Percentiles rank a stretch among this genome's conserved stretches.
Conservation (phyloP, 371 early-diverging fungal species). For the Saksenaea oblongispora region DNA sequence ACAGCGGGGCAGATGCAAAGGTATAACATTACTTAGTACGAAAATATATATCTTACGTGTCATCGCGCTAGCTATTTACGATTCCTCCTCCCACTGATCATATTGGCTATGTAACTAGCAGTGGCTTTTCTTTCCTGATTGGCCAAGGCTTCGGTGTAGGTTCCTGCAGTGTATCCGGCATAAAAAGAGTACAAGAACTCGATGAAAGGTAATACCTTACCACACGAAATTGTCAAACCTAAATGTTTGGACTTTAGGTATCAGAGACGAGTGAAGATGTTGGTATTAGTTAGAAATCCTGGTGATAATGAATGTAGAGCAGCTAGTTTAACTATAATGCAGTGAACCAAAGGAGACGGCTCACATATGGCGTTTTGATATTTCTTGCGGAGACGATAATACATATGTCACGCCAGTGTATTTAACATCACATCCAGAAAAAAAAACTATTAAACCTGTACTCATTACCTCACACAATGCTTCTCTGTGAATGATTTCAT, state of each 20-base stretch:
- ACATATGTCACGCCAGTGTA: no score
- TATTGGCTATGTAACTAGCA: slow-evolving; percentile 76
- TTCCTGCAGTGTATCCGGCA: slow-evolving; percentile 47
- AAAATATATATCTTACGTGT: background rate
- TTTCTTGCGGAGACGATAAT: no score
- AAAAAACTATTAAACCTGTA: no score
- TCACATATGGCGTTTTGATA: no score
- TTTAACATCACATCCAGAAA: no score
- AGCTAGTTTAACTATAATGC: background rate
- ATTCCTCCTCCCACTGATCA: slow-evolving; percentile 32
- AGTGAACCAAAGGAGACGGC: background rate
- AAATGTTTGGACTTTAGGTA: background rate
- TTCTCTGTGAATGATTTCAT: no score
- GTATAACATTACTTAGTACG: background rate
- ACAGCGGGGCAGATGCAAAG: background rate
- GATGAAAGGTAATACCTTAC: slow-evolving; percentile 28
- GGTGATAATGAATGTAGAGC: background rate
- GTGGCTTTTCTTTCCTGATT: slow-evolving; percentile 64
- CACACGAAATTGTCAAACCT: background rate
- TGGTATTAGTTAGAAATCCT: background rate
- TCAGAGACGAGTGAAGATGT: background rate
- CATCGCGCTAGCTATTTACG: background rate
- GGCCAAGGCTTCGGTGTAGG: slow-evolving; percentile 69
- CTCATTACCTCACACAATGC: no score
- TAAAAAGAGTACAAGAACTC: slow-evolving; percentile 26